Percentiles rank a stretch among this genome's conserved stretches.
Conservation (phyloP, 257 asterid species). For the Anisodus acutangulus region DNA sequence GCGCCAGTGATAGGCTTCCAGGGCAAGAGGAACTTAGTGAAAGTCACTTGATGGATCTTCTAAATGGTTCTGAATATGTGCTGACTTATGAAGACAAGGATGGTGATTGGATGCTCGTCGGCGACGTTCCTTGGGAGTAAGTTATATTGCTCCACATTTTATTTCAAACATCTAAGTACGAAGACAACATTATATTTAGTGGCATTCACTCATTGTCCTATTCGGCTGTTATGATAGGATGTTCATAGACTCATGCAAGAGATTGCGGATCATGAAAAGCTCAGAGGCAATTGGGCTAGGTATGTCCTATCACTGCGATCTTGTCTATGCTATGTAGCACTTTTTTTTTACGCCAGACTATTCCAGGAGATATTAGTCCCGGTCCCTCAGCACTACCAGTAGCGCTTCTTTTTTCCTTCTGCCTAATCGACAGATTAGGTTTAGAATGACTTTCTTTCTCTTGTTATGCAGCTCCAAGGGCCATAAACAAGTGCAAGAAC, state of each 20-base stretch:
- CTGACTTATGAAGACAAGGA: constrained; percentile 81
- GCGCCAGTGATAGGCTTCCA: constrained; percentile 47
- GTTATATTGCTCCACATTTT: constrained; percentile 31
- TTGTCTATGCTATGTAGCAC: not conserved
- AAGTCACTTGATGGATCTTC: constrained; percentile 62
- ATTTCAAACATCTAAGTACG: not conserved
- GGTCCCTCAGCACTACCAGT: not conserved
- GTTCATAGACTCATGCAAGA: constrained; percentile 82
- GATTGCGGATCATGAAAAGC: constrained; percentile 88
- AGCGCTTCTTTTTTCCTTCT: not conserved
- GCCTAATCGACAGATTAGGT: not conserved
- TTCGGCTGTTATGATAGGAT: constrained; percentile 53
- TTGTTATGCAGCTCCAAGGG: constrained; percentile 72
- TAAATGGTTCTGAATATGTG: constrained; percentile 70
- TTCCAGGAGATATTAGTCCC: too few species aligned
- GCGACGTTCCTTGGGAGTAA: constrained; percentile 93
- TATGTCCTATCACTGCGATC: constrained; percentile 32
- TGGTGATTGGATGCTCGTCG: constrained; percentile 94
- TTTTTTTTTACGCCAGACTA: not conserved
- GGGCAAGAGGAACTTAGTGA: constrained; percentile 60
- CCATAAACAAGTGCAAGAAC: constrained; percentile 67
- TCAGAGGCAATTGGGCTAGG: constrained; percentile 89
- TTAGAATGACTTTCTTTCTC: not conserved
- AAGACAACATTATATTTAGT: not conserved
- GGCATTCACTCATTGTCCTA: constrained; percentile 22